phyloP scores from a whole-genome alignment of 371 early-diverging fungal species.

The Mortierella sp. region DNA sequence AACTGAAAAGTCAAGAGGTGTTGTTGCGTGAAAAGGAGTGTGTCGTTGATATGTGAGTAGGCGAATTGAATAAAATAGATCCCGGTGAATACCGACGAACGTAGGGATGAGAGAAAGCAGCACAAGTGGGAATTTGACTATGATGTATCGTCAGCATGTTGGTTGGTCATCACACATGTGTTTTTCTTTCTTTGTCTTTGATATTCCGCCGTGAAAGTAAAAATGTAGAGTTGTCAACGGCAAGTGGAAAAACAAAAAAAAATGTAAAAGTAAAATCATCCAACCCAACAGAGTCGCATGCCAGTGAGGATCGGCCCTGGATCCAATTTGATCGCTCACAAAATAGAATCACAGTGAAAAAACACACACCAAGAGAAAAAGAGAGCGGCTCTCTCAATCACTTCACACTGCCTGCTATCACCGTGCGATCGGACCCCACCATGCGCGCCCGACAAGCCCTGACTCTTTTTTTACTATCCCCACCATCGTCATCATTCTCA shows the following conservation, averaged over 20 bases:
- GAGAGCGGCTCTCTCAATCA: constrained; percentile 19
- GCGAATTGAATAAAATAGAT: not conserved
- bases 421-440: constrained; percentile 38
- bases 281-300: constrained; percentile 15
- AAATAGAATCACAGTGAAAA: constrained; percentile 19
- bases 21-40: not conserved
- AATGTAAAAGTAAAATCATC: not conserved
- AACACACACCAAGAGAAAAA: not conserved
- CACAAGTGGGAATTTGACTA: not conserved
- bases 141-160: constrained; percentile 35
- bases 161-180: constrained; percentile 25
- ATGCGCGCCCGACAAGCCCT: constrained; percentile 16
- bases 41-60: no score
- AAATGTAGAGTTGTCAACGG: not conserved
- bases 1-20: not conserved
- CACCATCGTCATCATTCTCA: not conserved
- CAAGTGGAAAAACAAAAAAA: constrained; percentile 5
- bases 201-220: not conserved
- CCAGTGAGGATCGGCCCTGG: constrained; percentile 30
- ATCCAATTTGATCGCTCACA: constrained; percentile 51
- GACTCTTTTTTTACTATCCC: constrained; percentile 3
- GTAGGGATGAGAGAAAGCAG: not conserved
- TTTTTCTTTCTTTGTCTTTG: not conserved
- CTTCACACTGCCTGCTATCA: constrained; percentile 18
- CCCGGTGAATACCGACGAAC: not conserved